phyloP scores from a whole-genome alignment of 2,329 filamentous ascomycete species.

The Colletotrichum phormii region DNA sequence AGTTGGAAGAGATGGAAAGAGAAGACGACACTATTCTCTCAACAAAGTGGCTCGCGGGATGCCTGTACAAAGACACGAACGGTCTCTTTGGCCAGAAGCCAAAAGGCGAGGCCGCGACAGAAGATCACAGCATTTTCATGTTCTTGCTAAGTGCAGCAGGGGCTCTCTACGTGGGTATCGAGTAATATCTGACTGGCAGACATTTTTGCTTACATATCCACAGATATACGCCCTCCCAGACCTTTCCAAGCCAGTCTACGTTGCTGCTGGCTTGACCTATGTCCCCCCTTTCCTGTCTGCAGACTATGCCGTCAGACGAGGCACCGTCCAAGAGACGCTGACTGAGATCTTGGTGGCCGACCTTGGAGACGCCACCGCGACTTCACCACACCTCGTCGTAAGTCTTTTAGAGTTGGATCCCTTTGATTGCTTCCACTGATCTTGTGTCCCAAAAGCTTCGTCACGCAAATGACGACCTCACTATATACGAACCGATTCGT shows the following conservation, averaged over 20 bases:
- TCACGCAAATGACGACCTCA: slow-evolving; percentile 83
- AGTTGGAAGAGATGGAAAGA: slow-evolving; percentile 84
- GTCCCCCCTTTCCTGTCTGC: slow-evolving; percentile 80
- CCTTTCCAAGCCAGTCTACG: slow-evolving; percentile 76
- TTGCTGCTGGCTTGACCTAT: slow-evolving; percentile 81
- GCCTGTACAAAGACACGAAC: slow-evolving; percentile 78
- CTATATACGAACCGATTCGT: slow-evolving; percentile 86
- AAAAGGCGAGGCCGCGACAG: slow-evolving; percentile 52
- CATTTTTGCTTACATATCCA: background rate
- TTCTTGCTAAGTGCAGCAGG: slow-evolving; percentile 84
- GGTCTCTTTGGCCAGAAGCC: slow-evolving; percentile 63
- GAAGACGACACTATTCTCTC: slow-evolving; percentile 65
- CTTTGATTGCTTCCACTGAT: slow-evolving; percentile 1
- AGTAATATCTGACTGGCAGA: no score
- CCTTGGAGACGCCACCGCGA: slow-evolving; percentile 79
- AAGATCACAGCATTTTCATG: slow-evolving; percentile 70
- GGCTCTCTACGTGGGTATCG: slow-evolving; percentile 74
- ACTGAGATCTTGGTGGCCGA: slow-evolving; percentile 87
- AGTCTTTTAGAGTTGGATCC: slow-evolving; percentile 50
- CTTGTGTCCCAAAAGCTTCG: slow-evolving; percentile 68
- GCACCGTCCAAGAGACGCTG: slow-evolving; percentile 77
- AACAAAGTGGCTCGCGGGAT: slow-evolving; percentile 85
- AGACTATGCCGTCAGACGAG: slow-evolving; percentile 77
- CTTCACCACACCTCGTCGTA: slow-evolving; percentile 85
- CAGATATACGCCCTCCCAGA: slow-evolving; percentile 83